phyloP scores from a whole-genome alignment of 495 filamentous ascomycete species.

The Neurospora sp. region DNA sequence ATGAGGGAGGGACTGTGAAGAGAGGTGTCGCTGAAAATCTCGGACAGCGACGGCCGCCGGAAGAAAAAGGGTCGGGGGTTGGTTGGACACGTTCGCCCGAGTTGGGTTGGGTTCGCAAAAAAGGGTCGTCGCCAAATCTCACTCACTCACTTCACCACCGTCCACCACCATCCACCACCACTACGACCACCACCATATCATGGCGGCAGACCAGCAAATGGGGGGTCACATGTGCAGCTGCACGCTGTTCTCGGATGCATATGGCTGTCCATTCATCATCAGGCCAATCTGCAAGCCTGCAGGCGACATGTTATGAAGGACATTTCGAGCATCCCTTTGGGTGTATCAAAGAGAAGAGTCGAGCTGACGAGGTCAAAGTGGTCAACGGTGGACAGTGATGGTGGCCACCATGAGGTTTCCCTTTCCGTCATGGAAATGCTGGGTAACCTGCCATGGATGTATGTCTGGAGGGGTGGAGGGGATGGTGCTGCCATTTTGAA shows the following conservation, averaged over 20 bases:
- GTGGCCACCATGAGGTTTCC: neutral
- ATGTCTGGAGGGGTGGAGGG: neutral
- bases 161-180: neutral
- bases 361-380: neutral
- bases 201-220: constrained; percentile 12
- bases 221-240: constrained; percentile 29
- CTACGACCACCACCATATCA: constrained; percentile 3
- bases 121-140: neutral
- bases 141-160: neutral
- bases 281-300: constrained; percentile 9
- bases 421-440: neutral
- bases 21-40: neutral
- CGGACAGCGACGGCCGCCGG: neutral
- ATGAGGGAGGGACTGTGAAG: neutral
- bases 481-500: neutral
- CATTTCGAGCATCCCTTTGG: constrained; percentile 5
- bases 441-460: neutral
- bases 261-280: constrained; percentile 20
- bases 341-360: neutral
- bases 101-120: neutral
- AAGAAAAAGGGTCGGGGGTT: neutral
- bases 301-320: constrained; percentile 14
- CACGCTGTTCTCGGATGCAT: constrained; percentile 20
- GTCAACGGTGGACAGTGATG: neutral
- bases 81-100: neutral